Evolutionary conservation across 108 stramenopile genomes (phyloP).

Genomic region (Ochromonas danica): DNA sequence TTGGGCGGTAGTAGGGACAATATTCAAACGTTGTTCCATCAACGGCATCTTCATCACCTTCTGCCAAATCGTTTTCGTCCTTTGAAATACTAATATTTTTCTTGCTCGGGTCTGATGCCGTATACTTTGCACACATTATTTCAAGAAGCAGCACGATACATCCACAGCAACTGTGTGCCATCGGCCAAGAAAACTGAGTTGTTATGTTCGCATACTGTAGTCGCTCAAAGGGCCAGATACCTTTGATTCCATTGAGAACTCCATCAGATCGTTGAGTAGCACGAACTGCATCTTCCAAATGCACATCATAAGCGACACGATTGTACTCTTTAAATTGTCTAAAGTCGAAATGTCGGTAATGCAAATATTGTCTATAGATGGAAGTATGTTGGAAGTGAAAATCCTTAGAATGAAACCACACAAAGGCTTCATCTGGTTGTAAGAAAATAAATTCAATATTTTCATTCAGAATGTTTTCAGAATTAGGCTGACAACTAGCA

Average conservation of each 20-base stretch:
- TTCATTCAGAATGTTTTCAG: conserved; percentile 8
- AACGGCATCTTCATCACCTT: conserved; percentile 25
- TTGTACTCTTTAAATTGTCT: conserved; percentile 19
- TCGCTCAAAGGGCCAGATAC: conserved; percentile 23
- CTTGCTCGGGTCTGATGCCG: neutral
- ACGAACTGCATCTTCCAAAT: conserved; percentile 11
- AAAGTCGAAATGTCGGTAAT: conserved; percentile 26
- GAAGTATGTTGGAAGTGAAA: conserved; percentile 3
- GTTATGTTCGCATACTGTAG: neutral
- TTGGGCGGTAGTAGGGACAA: conserved; percentile 13
- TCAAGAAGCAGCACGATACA: conserved; percentile 7
- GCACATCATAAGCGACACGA: conserved; percentile 2
- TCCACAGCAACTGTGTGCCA: neutral
- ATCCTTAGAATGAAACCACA: conserved; percentile 25
- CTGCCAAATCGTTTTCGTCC: conserved; percentile 8
- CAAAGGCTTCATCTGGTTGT: neutral
- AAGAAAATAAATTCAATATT: neutral
- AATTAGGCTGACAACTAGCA: conserved; percentile 15
- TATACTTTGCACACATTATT: conserved; percentile 26
- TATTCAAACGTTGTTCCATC: conserved; percentile 5
- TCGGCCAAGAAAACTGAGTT: neutral
- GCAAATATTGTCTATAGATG: neutral
- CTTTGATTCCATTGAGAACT: conserved; percentile 30
- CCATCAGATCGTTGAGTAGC: neutral
- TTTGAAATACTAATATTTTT: conserved; percentile 29